Base-by-base conservation (phyloP, 176 grass and related monocot genomes). In the Bothriochloa decipiens region DNA sequence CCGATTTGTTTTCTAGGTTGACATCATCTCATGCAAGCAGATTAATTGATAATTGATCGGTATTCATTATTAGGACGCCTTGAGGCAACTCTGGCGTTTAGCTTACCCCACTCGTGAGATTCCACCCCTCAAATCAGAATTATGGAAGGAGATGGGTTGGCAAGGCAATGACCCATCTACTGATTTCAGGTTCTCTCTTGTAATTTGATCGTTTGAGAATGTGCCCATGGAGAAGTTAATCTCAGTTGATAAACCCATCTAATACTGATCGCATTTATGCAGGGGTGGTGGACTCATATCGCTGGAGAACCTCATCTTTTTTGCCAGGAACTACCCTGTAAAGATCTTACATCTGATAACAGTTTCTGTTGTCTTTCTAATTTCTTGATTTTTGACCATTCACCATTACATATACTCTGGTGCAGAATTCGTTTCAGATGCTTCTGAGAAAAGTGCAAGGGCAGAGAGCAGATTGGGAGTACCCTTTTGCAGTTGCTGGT, bases 61-160 rank as follows among this genome's bases (percentile, higher is more conserved):
- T 86, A 5, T 62, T 62, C 82, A 29, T 86, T 74, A 23, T 85
- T 83, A 98, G 96, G 89, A 95, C 75, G 93, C 91, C 32, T 81
- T 98, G 81, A 95, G 87, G 52, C 93, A 98, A 85, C 91, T 98
- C 8, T 98, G 96, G 96, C 89, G 57, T 65, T 86, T 93, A 52
- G 91, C 96, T 79, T 95, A 93, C 69, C 93, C 93, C 39, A 77
- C 79, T 81, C 87, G 81, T 4, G 81, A 86, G 65, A 87, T 93
- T 78, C 96, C 96, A 76, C 85, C 93, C 36, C 83, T 95, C 33
- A 95, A 95, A 93, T 98, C 96, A n/a, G 91, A 98, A 86, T 81
- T 88, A 61, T 98, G 96, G 96, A 98, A 95, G 86, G 89, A 95
- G 61, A 98, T 98, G 96, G 96, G 96, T 79, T 98, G 96, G 96